Conservation (phyloP, 129 eudicot species). For the Ambrosia artemisiifolia region DNA sequence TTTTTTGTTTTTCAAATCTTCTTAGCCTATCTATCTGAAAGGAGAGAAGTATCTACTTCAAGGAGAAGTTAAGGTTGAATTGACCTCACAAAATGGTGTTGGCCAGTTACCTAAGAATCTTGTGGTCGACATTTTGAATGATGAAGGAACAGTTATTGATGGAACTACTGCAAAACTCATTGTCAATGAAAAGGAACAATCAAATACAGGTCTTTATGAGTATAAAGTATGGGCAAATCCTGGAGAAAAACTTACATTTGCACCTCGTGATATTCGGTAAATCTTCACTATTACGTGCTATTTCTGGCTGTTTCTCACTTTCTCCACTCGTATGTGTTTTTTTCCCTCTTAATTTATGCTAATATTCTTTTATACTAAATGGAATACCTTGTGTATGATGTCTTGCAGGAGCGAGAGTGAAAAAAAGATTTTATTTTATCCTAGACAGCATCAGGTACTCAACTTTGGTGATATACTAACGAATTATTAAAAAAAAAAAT, state of each 20-base stretch:
- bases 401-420: conserved; percentile 51
- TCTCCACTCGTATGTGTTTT: neutral
- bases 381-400: conserved; percentile 14
- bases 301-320: neutral
- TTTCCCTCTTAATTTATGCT: neutral
- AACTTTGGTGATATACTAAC: conserved; percentile 3
- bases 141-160: conserved; percentile 50
- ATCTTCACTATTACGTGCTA: conserved; percentile 11
- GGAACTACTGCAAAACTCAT: conserved; percentile 43
- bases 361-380: neutral
- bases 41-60: conserved; percentile 84
- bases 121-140: conserved; percentile 46
- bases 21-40: conserved; percentile 74
- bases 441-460: conserved; percentile 71
- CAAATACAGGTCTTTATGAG: conserved; percentile 53
- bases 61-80: conserved; percentile 67
- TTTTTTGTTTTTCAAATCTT: conserved; percentile 1
- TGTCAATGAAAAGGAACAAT: conserved; percentile 36
- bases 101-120: conserved; percentile 55
- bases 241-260: conserved; percentile 67
- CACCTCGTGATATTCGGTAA: conserved; percentile 72
- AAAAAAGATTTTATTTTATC: conserved; percentile 71
- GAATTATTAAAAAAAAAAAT: conserved; percentile 5
- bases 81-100: conserved; percentile 32
- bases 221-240: conserved; percentile 81